Base-by-base conservation (phyloP, 2,329 filamentous ascomycete genomes). In the Aspergillus calidoustus region DNA sequence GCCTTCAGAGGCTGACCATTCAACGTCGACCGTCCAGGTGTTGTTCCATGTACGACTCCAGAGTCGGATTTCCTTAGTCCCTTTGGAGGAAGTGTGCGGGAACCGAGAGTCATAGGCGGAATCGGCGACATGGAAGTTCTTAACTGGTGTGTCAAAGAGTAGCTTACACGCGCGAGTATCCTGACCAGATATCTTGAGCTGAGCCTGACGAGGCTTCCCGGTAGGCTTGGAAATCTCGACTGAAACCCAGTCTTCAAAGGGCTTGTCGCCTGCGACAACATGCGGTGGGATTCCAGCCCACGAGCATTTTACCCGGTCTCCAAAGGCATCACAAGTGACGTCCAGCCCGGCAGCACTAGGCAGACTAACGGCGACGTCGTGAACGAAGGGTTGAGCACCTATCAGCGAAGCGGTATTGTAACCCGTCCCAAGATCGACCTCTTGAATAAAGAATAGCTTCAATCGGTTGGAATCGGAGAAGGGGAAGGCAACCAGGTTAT, bases 371-470 rank as follows among this genome's bases (percentile, higher is more conserved):
- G 95, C 86, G 50, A 94, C 87, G 38, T 85, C 79, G 13, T 85
- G 81, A 1, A 95, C 79, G 73, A 88, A 96, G 4, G 86, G 82
- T 65, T 87, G 82, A 2, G 92, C 74, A 0, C 92, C 93, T 0
- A 83, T 84, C 8, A 96, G 80, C 38, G 86, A 87, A 46, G 93
- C 90, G 2, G 79, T 81, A 66, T 92, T 92, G 15, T 83, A 79
- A n/a, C 89, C 88, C 4, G 83, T 86, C 66, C 91, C 90, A 9
- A 97, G 84, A 67, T 97, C 86, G 52, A 97, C 82, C 9, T 86
- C 86, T 74, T 99, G 93, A 54, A 91, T 82, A 75, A 98, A 97
- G 76, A 89, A 96, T 52, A 94, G 83, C 77, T 98, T 98, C 76
- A 96, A 87, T 43, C 92, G 86, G 73, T 89, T 91, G 62, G 87